A percentile compares a stretch with the other conserved stretches of the same genome.
phyloP scores from a whole-genome alignment of 2,329 filamentous ascomycete species.

The Tolypocladium nubicola region DNA sequence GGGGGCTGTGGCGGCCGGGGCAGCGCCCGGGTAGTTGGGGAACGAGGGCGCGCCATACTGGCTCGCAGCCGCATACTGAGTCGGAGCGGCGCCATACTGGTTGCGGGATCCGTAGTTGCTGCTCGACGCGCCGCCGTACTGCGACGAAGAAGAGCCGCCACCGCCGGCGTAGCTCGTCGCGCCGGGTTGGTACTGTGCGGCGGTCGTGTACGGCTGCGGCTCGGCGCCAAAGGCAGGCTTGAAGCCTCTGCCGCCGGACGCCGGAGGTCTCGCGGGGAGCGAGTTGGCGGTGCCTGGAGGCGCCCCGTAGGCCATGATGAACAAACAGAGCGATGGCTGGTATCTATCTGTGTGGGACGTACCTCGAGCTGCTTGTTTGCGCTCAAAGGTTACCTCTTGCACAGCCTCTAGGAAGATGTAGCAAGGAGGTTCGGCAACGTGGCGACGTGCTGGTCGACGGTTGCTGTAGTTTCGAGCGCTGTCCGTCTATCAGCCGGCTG shows the following conservation, averaged over 20 bases:
- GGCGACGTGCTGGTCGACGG: not conserved
- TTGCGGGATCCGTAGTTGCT: not conserved
- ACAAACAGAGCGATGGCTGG: conserved; percentile 24
- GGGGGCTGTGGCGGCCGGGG: conserved; percentile 17
- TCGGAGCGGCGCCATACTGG: conserved; percentile 1
- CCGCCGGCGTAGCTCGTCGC: conserved; percentile 10
- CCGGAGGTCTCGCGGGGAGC: conserved; percentile 69
- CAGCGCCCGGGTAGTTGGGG: conserved; percentile 20
- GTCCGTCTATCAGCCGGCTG: not conserved
- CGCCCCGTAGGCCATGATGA: conserved; percentile 79
- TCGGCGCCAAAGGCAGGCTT: conserved; percentile 39
- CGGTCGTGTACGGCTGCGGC: conserved; percentile 25
- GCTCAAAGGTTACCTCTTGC: conserved; percentile 20
- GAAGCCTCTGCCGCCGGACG: conserved; percentile 32
- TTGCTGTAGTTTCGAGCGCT: not conserved
- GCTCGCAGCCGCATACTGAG: not conserved
- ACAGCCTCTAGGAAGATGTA: not conserved
- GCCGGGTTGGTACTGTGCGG: conserved; percentile 14
- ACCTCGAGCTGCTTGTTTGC: conserved; percentile 35
- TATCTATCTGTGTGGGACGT: conserved; percentile 24
- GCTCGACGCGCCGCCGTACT: not conserved
- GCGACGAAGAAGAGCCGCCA: not conserved
- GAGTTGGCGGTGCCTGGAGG: conserved; percentile 56
- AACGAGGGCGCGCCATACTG: conserved; percentile 7
- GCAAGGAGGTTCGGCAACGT: not conserved